phyloP scores from a whole-genome alignment of 2,329 filamentous ascomycete genomes.

The Furcasterigmium sp. region DNA sequence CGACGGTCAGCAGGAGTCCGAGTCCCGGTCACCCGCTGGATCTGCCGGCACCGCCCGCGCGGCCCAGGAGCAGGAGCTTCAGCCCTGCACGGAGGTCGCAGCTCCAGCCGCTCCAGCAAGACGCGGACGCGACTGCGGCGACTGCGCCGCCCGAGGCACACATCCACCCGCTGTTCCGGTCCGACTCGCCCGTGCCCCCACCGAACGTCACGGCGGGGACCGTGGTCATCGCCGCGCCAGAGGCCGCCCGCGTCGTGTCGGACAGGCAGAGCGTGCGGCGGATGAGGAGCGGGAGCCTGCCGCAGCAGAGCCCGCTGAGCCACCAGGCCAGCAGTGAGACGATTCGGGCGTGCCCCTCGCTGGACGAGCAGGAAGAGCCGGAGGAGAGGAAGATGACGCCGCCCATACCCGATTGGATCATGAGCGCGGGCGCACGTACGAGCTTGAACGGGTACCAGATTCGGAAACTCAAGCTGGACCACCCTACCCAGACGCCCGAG shows the following conservation, averaged over 20 bases:
- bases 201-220: constrained; percentile 64
- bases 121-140: constrained; percentile 22
- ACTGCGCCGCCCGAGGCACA: constrained; percentile 51
- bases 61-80: constrained; percentile 44
- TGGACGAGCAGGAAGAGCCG: constrained; percentile 17
- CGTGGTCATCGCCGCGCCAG: constrained; percentile 64
- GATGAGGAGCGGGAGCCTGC: constrained; percentile 52
- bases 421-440: constrained; percentile 45
- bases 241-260: constrained; percentile 59
- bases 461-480: constrained; percentile 23
- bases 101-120: constrained; percentile 23
- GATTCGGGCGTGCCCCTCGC: constrained; percentile 20
- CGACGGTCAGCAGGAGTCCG: constrained; percentile 57
- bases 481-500: background rate
- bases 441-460: constrained; percentile 43
- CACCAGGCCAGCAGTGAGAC: constrained; percentile 46
- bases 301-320: constrained; percentile 43
- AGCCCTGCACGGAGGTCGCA: constrained; percentile 31
- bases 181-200: constrained; percentile 63
- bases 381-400: constrained; percentile 48
- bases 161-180: constrained; percentile 74
- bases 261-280: constrained; percentile 46
- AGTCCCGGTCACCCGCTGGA: constrained; percentile 59
- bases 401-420: constrained; percentile 56
- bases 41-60: constrained; percentile 40